A percentile compares a stretch with the other conserved stretches of the same genome.
phyloP scores from a whole-genome alignment of 129 eudicot genomes.

The Silybum marianum region DNA sequence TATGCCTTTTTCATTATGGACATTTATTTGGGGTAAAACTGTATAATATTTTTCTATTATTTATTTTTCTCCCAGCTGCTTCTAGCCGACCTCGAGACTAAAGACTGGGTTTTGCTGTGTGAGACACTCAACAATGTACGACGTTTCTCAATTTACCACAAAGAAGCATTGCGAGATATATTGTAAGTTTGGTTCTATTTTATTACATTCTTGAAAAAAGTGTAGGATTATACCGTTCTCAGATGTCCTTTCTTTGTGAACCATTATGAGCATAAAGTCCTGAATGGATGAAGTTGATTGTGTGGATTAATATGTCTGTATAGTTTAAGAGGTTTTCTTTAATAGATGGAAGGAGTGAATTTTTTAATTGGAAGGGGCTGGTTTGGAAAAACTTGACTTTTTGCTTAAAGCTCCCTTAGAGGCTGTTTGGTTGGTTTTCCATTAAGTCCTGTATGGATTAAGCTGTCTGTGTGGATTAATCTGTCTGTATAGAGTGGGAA shows the following conservation, averaged over 20 bases:
- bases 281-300: not conserved
- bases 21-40: no score
- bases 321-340: not conserved
- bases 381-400: not conserved
- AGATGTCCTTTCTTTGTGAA: not conserved
- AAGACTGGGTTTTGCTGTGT: conserved; percentile 79
- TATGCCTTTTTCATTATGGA: not conserved
- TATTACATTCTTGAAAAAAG: not conserved
- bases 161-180: conserved; percentile 54
- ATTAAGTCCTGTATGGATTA: not conserved
- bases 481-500: not conserved
- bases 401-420: not conserved
- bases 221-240: not conserved
- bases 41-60: no score
- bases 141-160: conserved; percentile 67
- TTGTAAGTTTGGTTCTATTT: conserved; percentile 43
- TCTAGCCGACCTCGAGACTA: conserved; percentile 61
- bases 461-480: not conserved
- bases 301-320: not conserved
- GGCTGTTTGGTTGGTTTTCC: no score
- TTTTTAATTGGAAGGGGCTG: not conserved
- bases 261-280: not conserved
- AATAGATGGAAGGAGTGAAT: not conserved
- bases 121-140: conserved; percentile 76
- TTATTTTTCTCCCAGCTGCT: conserved; percentile 56